Conservation (phyloP, 2,329 filamentous ascomycete genomes). For the Fusarium nisikadoi region DNA sequence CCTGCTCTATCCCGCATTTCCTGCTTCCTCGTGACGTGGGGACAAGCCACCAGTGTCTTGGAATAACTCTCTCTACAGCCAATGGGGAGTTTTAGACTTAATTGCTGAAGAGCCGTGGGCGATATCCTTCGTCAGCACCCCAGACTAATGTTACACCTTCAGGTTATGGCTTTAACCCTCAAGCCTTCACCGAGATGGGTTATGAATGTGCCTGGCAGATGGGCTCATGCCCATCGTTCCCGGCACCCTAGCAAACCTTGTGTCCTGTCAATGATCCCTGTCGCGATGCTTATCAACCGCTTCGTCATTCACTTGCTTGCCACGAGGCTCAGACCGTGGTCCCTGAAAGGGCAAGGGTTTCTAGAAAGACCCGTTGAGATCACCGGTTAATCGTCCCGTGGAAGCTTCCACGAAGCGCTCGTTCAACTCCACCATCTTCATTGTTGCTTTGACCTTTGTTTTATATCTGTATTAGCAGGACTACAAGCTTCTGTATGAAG, state of each 20-base stretch:
- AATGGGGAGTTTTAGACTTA: background rate
- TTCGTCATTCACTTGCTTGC: conserved; percentile 34
- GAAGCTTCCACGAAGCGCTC: conserved; percentile 21
- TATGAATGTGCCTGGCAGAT: conserved; percentile 17
- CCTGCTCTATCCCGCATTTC: conserved; percentile 5
- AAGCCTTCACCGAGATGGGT: conserved; percentile 16
- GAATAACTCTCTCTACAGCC: background rate
- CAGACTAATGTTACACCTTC: conserved; percentile 37
- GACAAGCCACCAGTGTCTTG: background rate
- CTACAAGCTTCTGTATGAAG: background rate
- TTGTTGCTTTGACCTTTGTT: background rate
- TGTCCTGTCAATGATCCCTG: conserved; percentile 26
- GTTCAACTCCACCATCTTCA: background rate
- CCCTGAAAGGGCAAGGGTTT: conserved; percentile 17
- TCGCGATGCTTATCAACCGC: conserved; percentile 31
- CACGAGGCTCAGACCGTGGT: conserved; percentile 9
- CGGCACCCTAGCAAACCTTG: conserved; percentile 27
- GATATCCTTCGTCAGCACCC: conserved; percentile 7
- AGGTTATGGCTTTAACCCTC: conserved; percentile 22
- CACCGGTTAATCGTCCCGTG: conserved; percentile 26
- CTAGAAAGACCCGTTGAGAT: conserved; percentile 15
- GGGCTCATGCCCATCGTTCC: conserved; percentile 21
- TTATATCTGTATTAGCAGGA: background rate
- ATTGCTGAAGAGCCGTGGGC: background rate
- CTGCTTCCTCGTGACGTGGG: conserved; percentile 3